phyloP scores from a whole-genome alignment of 495 filamentous ascomycete genomes.

The Daldinia bambusicola region DNA sequence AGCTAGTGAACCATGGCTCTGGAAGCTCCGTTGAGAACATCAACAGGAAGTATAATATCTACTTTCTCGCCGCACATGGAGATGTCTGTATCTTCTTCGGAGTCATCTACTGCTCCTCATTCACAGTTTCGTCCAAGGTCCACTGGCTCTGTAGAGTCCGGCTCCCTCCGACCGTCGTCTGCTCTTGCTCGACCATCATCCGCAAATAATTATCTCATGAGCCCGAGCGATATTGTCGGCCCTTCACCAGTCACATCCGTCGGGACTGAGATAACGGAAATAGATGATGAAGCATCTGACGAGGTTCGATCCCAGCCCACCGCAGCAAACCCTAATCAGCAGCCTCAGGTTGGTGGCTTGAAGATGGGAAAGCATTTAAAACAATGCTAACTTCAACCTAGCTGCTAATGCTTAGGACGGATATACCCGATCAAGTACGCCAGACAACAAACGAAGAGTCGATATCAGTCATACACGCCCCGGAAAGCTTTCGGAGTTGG shows the following conservation, averaged over 20 bases:
- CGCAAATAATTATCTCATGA: conserved; percentile 54
- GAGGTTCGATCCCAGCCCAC: conserved; percentile 50
- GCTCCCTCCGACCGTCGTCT: conserved; percentile 55
- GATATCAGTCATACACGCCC: conserved; percentile 88
- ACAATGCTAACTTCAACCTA: conserved; percentile 45
- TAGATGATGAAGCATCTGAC: conserved; percentile 74
- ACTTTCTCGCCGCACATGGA: conserved; percentile 69
- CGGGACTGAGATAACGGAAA: conserved; percentile 75
- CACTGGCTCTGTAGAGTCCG: conserved; percentile 51
- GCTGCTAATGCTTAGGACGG: conserved; percentile 70
- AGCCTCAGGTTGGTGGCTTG: conserved; percentile 47
- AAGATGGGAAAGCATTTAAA: conserved; percentile 47
- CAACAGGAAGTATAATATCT: conserved; percentile 65
- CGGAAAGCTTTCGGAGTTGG: conserved; percentile 79
- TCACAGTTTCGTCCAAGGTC: conserved; percentile 62
- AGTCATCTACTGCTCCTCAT: conserved; percentile 58
- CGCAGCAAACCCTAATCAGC: conserved; percentile 39
- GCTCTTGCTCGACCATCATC: conserved; percentile 36
- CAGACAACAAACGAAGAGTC: conserved; percentile 74
- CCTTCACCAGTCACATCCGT: conserved; percentile 82
- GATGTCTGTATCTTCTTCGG: conserved; percentile 66
- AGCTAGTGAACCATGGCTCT: conserved; percentile 61
- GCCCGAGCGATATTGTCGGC: conserved; percentile 69
- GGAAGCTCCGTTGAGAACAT: conserved; percentile 66
- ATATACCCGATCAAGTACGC: conserved; percentile 63